Percentiles rank a stretch among this genome's conserved stretches.
Conservation (phyloP, 2,329 filamentous ascomycete species). For the Colletotrichum orbiculare region DNA sequence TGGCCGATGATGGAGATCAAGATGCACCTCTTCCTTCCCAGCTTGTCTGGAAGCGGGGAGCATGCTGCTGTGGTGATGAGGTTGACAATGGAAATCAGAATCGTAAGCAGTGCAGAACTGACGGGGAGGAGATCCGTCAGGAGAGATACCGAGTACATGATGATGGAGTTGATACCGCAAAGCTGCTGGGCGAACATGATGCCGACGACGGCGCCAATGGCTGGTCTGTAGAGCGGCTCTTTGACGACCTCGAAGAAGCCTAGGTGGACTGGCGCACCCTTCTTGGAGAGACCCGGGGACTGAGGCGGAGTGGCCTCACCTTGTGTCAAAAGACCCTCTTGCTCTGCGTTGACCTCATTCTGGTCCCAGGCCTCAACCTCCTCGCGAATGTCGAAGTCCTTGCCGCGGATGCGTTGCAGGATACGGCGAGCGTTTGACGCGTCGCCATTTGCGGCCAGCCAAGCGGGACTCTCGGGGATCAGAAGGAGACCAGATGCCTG, state of each 20-base stretch:
- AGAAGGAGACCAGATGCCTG: conserved; percentile 79
- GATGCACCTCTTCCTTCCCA: conserved; percentile 88
- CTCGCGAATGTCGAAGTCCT: conserved; percentile 73
- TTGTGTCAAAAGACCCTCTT: conserved; percentile 73
- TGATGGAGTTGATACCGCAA: conserved; percentile 94
- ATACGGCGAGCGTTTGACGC: conserved; percentile 70
- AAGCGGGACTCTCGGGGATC: conserved; percentile 89
- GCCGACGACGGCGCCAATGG: conserved; percentile 85
- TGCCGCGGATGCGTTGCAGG: conserved; percentile 81
- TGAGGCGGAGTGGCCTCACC: conserved; percentile 37
- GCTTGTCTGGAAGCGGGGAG: conserved; percentile 85
- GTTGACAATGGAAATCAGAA: conserved; percentile 88
- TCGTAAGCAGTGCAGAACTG: conserved; percentile 85
- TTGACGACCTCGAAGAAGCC: conserved; percentile 74
- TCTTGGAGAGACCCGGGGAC: conserved; percentile 41
- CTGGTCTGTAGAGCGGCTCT: conserved; percentile 75
- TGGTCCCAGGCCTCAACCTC: conserved; percentile 75
- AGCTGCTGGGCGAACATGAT: conserved; percentile 95
- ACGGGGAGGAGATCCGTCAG: conserved; percentile 83
- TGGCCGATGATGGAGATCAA: conserved; percentile 87
- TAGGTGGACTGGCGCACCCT: conserved; percentile 52
- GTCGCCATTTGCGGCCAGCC: conserved; percentile 78
- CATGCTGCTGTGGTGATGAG: conserved; percentile 83
- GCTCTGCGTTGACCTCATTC: conserved; percentile 64
- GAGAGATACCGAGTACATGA: conserved; percentile 98